These are phyloP conservation scores for Cryptococcus depauperatus DNA, from an alignment of 1,284 basidiomycete genomes.

Conservation along the genomic window DNA sequence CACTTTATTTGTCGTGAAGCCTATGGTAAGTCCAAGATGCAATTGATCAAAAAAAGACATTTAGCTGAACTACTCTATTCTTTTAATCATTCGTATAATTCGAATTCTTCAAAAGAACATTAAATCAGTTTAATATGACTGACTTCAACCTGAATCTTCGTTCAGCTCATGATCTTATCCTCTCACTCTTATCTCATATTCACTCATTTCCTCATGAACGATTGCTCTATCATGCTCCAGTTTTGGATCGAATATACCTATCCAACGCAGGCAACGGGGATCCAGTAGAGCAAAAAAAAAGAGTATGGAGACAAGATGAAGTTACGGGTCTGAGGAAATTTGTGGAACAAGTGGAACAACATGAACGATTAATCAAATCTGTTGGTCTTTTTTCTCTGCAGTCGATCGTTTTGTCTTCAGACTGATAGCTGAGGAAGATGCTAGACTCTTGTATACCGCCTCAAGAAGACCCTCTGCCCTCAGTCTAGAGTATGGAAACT, in stretches of 20 bases:
- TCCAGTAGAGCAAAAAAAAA: neutral
- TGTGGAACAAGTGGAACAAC: conserved; percentile 18
- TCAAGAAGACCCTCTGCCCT: conserved; percentile 30
- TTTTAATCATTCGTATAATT: no score
- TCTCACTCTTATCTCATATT: conserved; percentile 6
- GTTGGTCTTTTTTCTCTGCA: neutral
- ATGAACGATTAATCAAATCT: conserved; percentile 8
- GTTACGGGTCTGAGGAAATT: conserved; percentile 23
- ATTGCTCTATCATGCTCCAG: conserved; percentile 14
- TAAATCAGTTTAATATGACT: neutral
- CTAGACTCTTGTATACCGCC: conserved; percentile 8
- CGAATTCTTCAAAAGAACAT: no score
- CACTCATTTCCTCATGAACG: conserved; percentile 5
- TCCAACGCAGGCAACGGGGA: neutral
- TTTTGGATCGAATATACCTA: conserved; percentile 13
- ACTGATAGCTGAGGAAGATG: conserved; percentile 2
- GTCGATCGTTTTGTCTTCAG: no score
- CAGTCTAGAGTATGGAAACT: conserved; percentile 35
- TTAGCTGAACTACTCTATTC: no score
- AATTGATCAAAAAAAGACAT: no score
- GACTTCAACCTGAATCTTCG: conserved; percentile 12
- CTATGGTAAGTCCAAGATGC: no score
- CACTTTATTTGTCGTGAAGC: no score
- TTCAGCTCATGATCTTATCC: conserved; percentile 3
- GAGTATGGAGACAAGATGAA: conserved; percentile 22